Evolutionary conservation across 2,329 filamentous ascomycete species (phyloP).

Genomic region (Penicillium psychrosexuale): DNA sequence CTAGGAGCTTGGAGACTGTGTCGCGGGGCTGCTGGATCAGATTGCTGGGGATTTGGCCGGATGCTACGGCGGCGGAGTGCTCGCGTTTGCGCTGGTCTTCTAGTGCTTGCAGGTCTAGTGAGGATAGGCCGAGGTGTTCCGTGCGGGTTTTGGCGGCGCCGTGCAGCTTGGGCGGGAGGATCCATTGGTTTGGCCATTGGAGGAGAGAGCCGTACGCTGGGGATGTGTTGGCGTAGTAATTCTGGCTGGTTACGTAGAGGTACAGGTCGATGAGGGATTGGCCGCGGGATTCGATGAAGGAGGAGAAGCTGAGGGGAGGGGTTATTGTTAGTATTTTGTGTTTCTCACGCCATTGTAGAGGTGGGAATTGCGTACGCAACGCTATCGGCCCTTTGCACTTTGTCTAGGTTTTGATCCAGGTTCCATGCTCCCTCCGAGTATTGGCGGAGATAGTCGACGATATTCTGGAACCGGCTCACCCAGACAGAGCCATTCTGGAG

Average conservation of each 20-base stretch:
- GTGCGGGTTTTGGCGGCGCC: conserved; percentile 67
- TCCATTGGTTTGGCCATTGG: conserved; percentile 84
- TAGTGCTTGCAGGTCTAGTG: conserved; percentile 60
- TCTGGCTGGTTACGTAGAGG: conserved; percentile 84
- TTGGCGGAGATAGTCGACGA: conserved; percentile 50
- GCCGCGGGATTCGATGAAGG: conserved; percentile 73
- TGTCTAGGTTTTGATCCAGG: conserved; percentile 45
- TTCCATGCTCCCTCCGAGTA: conserved; percentile 49
- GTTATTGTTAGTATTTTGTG: not conserved
- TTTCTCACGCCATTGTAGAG: not conserved
- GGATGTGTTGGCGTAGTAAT: conserved; percentile 74
- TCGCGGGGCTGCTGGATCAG: conserved; percentile 56
- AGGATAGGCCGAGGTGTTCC: conserved; percentile 65
- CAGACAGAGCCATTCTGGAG: conserved; percentile 54
- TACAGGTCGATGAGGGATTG: conserved; percentile 77
- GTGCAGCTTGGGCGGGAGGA: conserved; percentile 70
- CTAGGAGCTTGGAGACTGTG: conserved; percentile 61
- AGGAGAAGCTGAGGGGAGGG: conserved; percentile 43
- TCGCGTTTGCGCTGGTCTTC: conserved; percentile 41
- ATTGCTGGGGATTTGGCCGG: conserved; percentile 44
- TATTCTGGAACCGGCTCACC: conserved; percentile 54
- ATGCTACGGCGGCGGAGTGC: conserved; percentile 39
- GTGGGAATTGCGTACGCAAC: conserved; percentile 42
- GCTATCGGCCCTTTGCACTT: conserved; percentile 47
- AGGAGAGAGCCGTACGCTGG: conserved; percentile 78